A percentile compares a stretch with the other conserved stretches of the same genome.
These are phyloP conservation scores for Silybum marianum DNA, from an alignment of 129 eudicot genomes.

Conservation along the genomic window DNA sequence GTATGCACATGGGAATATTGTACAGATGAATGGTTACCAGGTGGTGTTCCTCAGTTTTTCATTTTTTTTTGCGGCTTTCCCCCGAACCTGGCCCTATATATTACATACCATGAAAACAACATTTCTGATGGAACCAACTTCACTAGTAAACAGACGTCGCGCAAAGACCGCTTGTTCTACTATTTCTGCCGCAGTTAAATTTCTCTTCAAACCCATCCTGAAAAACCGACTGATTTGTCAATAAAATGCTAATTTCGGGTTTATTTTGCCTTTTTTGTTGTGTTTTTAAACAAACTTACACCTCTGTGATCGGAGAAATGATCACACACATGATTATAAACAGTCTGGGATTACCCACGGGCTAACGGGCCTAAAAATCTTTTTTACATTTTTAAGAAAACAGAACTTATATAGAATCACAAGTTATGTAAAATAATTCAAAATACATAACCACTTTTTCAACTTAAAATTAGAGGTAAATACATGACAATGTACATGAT, in stretches of 20 bases:
- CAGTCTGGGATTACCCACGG: too few relatives aligned
- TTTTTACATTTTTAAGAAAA: too few relatives aligned
- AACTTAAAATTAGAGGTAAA: too few relatives aligned
- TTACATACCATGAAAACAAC: slow-evolving; percentile 91
- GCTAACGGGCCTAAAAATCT: too few relatives aligned
- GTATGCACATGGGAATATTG: too few relatives aligned
- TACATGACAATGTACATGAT: too few relatives aligned
- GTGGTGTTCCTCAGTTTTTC: not conserved
- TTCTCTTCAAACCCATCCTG: slow-evolving; percentile 91
- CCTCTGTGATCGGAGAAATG: not conserved
- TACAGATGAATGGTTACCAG: too few relatives aligned
- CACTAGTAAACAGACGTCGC: slow-evolving; percentile 67
- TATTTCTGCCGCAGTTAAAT: slow-evolving; percentile 82
- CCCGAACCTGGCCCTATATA: not conserved
- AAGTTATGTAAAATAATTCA: too few relatives aligned
- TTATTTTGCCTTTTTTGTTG: too few relatives aligned
- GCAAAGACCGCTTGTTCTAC: slow-evolving; percentile 94
- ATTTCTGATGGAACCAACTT: slow-evolving; percentile 79
- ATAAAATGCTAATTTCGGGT: not conserved
- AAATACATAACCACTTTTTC: not conserved
- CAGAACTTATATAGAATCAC: too few relatives aligned
- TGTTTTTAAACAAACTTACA: not conserved
- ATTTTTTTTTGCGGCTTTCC: not conserved
- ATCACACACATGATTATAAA: too few relatives aligned
- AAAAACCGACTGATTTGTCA: slow-evolving; percentile 10